Conservation (phyloP, 2,329 filamentous ascomycete genomes). For the Chrysoporthe deuterocubensis region DNA sequence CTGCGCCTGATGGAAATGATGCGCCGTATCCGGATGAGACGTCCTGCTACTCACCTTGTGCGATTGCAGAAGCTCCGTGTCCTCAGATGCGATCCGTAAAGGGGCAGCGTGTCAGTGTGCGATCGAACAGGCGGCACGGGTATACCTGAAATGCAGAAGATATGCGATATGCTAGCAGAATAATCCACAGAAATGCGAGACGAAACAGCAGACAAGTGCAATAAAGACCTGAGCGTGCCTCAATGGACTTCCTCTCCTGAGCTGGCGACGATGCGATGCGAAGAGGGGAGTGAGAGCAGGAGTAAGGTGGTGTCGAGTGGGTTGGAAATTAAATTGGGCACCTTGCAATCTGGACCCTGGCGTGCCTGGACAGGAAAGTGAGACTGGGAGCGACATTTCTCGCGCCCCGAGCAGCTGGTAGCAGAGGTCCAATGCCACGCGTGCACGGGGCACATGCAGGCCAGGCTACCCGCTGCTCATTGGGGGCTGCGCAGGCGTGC, state of each 20-base stretch:
- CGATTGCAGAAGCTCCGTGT: slow-evolving; percentile 6
- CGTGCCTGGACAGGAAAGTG: slow-evolving; percentile 7
- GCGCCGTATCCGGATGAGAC: not conserved
- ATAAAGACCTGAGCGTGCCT: slow-evolving; percentile 16
- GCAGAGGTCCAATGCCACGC: slow-evolving; percentile 1
- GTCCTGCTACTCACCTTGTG: slow-evolving; percentile 9
- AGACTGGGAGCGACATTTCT: slow-evolving; percentile 17
- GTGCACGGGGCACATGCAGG: slow-evolving; percentile 17
- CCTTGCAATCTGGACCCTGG: slow-evolving; percentile 4
- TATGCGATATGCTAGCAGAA: slow-evolving; percentile 10
- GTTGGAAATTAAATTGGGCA: slow-evolving; percentile 28
- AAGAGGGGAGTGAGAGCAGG: slow-evolving; percentile 19
- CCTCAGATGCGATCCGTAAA: slow-evolving; percentile 13
- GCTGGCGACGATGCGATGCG: slow-evolving; percentile 1
- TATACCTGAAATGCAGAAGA: slow-evolving; percentile 1
- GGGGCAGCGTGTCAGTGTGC: slow-evolving; percentile 20
- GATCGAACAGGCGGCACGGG: slow-evolving; percentile 8
- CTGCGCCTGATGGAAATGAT: not conserved
- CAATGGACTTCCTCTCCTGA: slow-evolving; percentile 18
- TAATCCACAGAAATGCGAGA: slow-evolving; percentile 11
- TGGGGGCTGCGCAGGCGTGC: not conserved
- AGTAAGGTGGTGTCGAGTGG: slow-evolving; percentile 12
- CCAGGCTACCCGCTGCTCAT: not conserved
- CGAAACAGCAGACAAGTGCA: slow-evolving; percentile 22
- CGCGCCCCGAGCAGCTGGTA: slow-evolving; percentile 14